A percentile compares a stretch with the other conserved stretches of the same genome.
Evolutionary conservation across 352 stramenopile genomes (phyloP).

Genomic region (Pythium periplocum): DNA sequence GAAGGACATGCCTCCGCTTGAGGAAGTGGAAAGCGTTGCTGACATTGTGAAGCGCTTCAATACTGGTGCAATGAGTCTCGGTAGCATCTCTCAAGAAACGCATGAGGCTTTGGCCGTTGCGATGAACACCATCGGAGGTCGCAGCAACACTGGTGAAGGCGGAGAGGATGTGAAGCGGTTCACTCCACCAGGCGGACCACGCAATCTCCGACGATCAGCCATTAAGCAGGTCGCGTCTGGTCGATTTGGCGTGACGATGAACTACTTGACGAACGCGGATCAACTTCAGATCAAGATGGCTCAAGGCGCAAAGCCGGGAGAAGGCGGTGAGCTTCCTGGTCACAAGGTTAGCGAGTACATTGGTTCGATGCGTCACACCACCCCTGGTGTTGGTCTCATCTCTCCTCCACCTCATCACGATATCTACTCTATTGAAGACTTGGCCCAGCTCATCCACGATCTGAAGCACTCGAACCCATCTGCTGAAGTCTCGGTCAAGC

Average conservation of each 20-base stretch:
- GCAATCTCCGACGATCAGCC: slow-evolving; percentile 74
- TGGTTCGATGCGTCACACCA: slow-evolving; percentile 94
- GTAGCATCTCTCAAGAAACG: slow-evolving; percentile 94
- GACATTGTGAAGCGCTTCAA: slow-evolving; percentile 97
- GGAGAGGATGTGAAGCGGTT: slow-evolving; percentile 90
- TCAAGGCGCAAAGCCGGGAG: slow-evolving; percentile 95
- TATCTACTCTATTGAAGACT: slow-evolving; percentile 98
- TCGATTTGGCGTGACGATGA: slow-evolving; percentile 94
- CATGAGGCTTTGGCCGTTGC: slow-evolving; percentile 94
- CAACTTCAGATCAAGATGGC: slow-evolving; percentile 99
- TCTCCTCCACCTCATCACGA: slow-evolving; percentile 96
- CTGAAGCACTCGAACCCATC: slow-evolving; percentile 95
- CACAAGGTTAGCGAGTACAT: slow-evolving; percentile 97
- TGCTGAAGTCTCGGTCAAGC: slow-evolving; percentile 93
- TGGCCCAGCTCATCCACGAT: slow-evolving; percentile 97
- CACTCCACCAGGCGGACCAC: slow-evolving; percentile 28
- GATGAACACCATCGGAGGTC: slow-evolving; percentile 93
- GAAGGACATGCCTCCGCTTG: slow-evolving; percentile 79
- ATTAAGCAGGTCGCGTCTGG: slow-evolving; percentile 96
- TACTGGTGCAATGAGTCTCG: slow-evolving; percentile 95
- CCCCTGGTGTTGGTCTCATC: slow-evolving; percentile 93
- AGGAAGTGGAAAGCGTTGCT: slow-evolving; percentile 90
- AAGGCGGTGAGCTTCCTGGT: slow-evolving; percentile 95
- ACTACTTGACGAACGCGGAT: slow-evolving; percentile 96
- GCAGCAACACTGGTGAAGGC: slow-evolving; percentile 95